Percentiles rank a stretch among this genome's conserved stretches.
Conservation (phyloP, 2,329 filamentous ascomycete species). For the Akanthomyces muscarius region DNA sequence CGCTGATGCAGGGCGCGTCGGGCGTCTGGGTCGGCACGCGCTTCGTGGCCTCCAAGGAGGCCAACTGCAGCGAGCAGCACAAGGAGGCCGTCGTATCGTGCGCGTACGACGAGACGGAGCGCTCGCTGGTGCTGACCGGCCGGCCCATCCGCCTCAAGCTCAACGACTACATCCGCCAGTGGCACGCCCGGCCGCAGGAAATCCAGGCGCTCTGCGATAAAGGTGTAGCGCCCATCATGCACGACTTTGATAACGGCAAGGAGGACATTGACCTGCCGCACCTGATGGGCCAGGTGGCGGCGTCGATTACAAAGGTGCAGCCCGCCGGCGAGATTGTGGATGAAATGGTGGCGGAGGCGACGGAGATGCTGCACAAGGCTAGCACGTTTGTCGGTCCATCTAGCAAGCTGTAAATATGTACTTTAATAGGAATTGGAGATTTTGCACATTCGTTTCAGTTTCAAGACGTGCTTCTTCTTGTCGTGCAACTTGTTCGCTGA, state of each 20-base stretch:
- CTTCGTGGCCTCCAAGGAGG: slow-evolving; percentile 81
- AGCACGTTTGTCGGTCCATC: slow-evolving; percentile 52
- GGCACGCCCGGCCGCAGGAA: slow-evolving; percentile 72
- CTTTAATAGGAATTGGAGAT: not conserved
- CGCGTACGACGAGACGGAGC: slow-evolving; percentile 71
- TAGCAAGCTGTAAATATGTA: slow-evolving; percentile 37
- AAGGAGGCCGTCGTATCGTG: slow-evolving; percentile 82
- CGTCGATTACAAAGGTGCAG: slow-evolving; percentile 69
- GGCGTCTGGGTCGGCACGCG: slow-evolving; percentile 94
- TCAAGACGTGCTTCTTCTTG: not conserved
- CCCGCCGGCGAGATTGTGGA: slow-evolving; percentile 81
- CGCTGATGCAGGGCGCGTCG: slow-evolving; percentile 80
- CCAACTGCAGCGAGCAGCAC: slow-evolving; percentile 74
- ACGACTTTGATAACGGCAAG: slow-evolving; percentile 72
- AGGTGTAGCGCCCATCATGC: slow-evolving; percentile 75
- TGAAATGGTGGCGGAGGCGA: slow-evolving; percentile 81
- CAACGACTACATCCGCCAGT: slow-evolving; percentile 78
- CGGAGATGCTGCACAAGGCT: slow-evolving; percentile 59
- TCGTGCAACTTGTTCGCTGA: not conserved
- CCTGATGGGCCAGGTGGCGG: slow-evolving; percentile 91
- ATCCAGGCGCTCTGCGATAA: slow-evolving; percentile 70
- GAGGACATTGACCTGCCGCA: slow-evolving; percentile 77
- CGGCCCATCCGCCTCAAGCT: slow-evolving; percentile 74
- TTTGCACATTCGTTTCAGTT: not conserved
- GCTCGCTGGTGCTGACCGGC: slow-evolving; percentile 79